Evolutionary conservation across 495 filamentous ascomycete species (phyloP).

Genomic region (Aspergillus sclerotioniger): DNA sequence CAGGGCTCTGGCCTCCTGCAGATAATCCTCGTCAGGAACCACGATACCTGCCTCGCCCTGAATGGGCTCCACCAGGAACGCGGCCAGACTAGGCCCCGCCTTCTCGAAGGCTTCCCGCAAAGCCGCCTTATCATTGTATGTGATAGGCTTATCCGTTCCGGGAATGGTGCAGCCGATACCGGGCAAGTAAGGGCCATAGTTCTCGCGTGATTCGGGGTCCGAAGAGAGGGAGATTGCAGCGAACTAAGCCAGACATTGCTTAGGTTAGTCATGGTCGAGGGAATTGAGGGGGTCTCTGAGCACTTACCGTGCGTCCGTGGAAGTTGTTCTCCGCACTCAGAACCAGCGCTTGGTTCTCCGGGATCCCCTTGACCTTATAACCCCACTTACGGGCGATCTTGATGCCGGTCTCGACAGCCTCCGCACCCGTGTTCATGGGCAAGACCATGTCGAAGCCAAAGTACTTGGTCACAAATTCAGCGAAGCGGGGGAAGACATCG

Average conservation of each 20-base stretch:
- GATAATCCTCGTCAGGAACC: conserved; percentile 88
- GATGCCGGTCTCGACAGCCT: conserved; percentile 97
- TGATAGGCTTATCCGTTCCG: conserved; percentile 71
- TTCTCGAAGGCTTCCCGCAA: conserved; percentile 74
- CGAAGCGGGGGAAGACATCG: conserved; percentile 96
- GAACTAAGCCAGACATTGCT: conserved; percentile 58
- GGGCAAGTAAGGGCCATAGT: conserved; percentile 95
- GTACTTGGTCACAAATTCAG: conserved; percentile 80
- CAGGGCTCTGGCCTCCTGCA: conserved; percentile 73
- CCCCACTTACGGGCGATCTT: conserved; percentile 99
- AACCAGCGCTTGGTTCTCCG: conserved; percentile 77
- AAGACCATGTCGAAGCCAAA: conserved; percentile 99
- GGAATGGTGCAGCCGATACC: conserved; percentile 78
- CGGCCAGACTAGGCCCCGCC: conserved; percentile 82
- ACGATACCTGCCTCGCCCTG: conserved; percentile 98
- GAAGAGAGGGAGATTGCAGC: conserved; percentile 91
- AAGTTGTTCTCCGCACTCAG: conserved; percentile 90
- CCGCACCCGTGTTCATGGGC: conserved; percentile 98
- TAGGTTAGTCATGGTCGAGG: conserved; percentile 7
- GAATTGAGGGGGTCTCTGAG: conserved; percentile 15
- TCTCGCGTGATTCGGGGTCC: conserved; percentile 91
- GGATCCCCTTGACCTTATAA: conserved; percentile 93
- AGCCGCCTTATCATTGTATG: conserved; percentile 81
- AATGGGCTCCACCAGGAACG: conserved; percentile 95
- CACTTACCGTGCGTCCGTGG: conserved; percentile 86